Percentiles rank a stretch among this genome's conserved stretches.
These are phyloP conservation scores for Aspergillus steynii DNA, from an alignment of 495 filamentous ascomycete genomes.

Conservation along the genomic window DNA sequence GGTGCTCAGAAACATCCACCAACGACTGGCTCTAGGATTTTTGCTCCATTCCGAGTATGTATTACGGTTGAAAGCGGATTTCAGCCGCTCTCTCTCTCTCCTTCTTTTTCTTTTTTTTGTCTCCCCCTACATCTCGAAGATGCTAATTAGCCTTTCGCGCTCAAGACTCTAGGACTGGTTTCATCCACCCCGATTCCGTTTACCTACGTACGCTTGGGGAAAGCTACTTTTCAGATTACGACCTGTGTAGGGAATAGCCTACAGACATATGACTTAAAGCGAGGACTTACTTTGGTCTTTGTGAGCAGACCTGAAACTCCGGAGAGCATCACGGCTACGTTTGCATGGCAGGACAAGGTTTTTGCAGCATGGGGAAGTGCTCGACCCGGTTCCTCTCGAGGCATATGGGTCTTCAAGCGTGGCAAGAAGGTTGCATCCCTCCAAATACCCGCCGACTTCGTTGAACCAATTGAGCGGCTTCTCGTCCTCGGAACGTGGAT, in stretches of 20 bases:
- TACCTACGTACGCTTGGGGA: slow-evolving; percentile 81
- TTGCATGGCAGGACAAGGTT: slow-evolving; percentile 83
- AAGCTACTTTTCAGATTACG: slow-evolving; percentile 94
- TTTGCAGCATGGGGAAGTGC: slow-evolving; percentile 81
- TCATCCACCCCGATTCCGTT: slow-evolving; percentile 90
- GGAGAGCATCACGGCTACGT: slow-evolving; percentile 77
- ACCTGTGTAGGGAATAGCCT: slow-evolving; percentile 87
- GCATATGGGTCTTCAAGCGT: slow-evolving; percentile 91
- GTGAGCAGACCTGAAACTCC: slow-evolving; percentile 88
- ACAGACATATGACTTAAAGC: slow-evolving; percentile 91
- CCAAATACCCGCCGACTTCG: slow-evolving; percentile 56
- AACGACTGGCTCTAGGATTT: slow-evolving; percentile 66
- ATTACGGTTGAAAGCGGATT: neutral
- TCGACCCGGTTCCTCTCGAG: slow-evolving; percentile 49
- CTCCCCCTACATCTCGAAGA: neutral
- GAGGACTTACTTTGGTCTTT: slow-evolving; percentile 87
- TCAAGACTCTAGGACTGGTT: slow-evolving; percentile 84
- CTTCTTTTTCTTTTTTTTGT: neutral
- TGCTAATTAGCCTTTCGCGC: neutral
- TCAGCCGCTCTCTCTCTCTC: neutral
- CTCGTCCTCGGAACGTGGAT: slow-evolving; percentile 90
- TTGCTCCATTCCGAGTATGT: slow-evolving; percentile 87
- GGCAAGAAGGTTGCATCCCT: slow-evolving; percentile 84
- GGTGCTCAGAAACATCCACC: slow-evolving; percentile 30
- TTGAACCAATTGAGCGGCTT: slow-evolving; percentile 73